Evolutionary conservation across 306 rosid genomes (phyloP), one percentile per base, ranked within the genome.

Genomic region (Vigna reflexopilosa): DNA sequence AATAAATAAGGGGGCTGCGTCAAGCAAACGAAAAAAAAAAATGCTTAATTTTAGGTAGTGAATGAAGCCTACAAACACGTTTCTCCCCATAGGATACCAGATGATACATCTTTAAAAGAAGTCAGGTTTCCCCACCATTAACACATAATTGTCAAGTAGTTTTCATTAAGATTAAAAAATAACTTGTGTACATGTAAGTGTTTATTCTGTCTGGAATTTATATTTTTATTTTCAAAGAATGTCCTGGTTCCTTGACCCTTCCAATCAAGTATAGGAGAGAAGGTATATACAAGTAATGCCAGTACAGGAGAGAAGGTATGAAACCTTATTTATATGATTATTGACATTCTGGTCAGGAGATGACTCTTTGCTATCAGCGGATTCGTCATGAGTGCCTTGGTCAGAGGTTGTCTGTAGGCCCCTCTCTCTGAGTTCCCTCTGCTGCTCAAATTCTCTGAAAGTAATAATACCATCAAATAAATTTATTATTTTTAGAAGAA

Each of bases 361-460:
- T 20, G 88, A 84, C 73, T 82, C 85, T 84, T 77, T 93, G 86
- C 93, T 85, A 74, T 90, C 84, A 50, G 89, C 82, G 62, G 96
- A 86, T 81, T 83, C 92, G 75, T 90, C 90, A 51, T 80, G 89
- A 76, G 85, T 80, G 49, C 86, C 84, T 75, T 87, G 97, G 73
- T 89, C 98, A 56, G 98, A 85, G 61, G 91, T 85, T 58, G 95
- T 77, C 78, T 81, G 93, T n/a, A 93, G 89, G 70, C 98, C 98
- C 69, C 82, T 93, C 90, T 96, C 99, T 82, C 98, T 86, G 71
- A 90, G 98, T 87, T 96, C 99, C 87, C 99, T 93, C 83, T 96
- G 99, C 82, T 87, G 99, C 88, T 96, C 99, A 87, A 96, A 96
- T 87, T 96, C 99, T 87, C 99, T 96, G 89, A 80, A 87, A 88